These are phyloP conservation scores for Xerocomus spinulosus DNA, from an alignment of 768 basidiomycete genomes.

Conservation along the genomic window DNA sequence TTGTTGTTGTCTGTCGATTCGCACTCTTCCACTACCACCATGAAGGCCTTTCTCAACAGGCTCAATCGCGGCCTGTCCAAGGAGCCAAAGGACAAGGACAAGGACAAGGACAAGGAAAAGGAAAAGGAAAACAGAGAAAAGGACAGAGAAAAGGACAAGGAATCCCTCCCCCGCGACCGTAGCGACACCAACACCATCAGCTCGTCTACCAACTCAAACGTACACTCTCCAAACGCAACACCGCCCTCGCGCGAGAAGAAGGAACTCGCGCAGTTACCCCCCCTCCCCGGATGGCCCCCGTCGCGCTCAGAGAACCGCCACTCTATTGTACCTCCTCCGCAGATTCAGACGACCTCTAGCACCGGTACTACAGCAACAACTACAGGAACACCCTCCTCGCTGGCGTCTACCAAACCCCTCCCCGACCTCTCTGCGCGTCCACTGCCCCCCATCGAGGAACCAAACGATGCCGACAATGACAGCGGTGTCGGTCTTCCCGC, in stretches of 20 bases:
- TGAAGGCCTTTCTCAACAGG: conserved; percentile 84
- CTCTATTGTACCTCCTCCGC: conserved; percentile 14
- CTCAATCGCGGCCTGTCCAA: conserved; percentile 60
- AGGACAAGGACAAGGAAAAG: conserved; percentile 39
- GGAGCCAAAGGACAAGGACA: conserved; percentile 55
- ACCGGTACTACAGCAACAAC: conserved; percentile 33
- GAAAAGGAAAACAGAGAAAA: conserved; percentile 23
- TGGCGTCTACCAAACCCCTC: conserved; percentile 62
- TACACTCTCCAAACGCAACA: conserved; percentile 22
- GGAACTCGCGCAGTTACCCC: conserved; percentile 50
- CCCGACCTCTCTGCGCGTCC: conserved; percentile 57
- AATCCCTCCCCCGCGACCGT: conserved; percentile 28
- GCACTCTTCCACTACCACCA: conserved; percentile 31
- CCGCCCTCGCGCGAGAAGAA: conserved; percentile 49
- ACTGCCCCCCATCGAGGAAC: conserved; percentile 45
- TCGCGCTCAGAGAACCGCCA: conserved; percentile 22
- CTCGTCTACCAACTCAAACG: conserved; percentile 22
- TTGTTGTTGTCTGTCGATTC: conserved; percentile 2
- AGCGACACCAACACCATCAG: conserved; percentile 32
- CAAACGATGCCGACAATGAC: conserved; percentile 32
- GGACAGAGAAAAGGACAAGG: conserved; percentile 25
- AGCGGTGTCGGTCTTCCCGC: conserved; percentile 34
- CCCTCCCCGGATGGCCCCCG: conserved; percentile 68
- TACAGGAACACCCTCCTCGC: conserved; percentile 39
- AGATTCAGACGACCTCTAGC: conserved; percentile 28